These are phyloP conservation scores for Inosperma sp. DNA, from an alignment of 768 basidiomycete species.

Conservation along the genomic window DNA sequence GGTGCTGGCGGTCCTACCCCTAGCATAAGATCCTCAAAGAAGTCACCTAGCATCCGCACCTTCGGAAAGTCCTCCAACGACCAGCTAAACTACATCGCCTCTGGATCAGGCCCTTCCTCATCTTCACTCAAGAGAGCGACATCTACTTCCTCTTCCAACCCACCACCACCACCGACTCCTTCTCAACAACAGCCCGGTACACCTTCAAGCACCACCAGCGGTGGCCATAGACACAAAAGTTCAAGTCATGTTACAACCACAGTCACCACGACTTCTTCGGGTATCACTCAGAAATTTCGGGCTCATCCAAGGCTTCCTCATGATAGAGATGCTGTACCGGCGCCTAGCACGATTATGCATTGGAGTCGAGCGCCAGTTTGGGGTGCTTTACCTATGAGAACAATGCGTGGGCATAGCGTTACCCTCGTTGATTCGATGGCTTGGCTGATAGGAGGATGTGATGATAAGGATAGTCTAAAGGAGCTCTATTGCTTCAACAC, in stretches of 20 bases:
- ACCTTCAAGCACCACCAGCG: not conserved
- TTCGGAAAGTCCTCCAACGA: slow-evolving; percentile 28
- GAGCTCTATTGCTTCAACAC: slow-evolving; percentile 85
- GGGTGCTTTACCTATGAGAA: slow-evolving; percentile 59
- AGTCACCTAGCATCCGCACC: slow-evolving; percentile 33
- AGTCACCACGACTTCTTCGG: slow-evolving; percentile 3
- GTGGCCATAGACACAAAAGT: slow-evolving; percentile 13
- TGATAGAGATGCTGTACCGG: slow-evolving; percentile 51
- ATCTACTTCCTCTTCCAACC: slow-evolving; percentile 16
- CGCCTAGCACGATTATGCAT: slow-evolving; percentile 74
- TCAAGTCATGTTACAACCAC: slow-evolving; percentile 5
- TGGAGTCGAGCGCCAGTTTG: slow-evolving; percentile 83
- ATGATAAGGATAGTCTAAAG: slow-evolving; percentile 67
- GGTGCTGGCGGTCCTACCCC: too few species aligned
- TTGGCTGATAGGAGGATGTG: slow-evolving; percentile 89
- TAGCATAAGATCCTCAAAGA: slow-evolving; percentile 15
- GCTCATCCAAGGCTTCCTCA: slow-evolving; percentile 57
- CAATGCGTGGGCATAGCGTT: slow-evolving; percentile 78
- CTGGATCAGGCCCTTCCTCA: slow-evolving; percentile 15
- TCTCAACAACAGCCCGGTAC: not conserved
- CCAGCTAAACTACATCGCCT: slow-evolving; percentile 14
- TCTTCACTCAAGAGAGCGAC: slow-evolving; percentile 20
- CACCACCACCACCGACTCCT: not conserved
- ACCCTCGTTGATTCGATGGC: slow-evolving; percentile 78
- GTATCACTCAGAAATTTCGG: slow-evolving; percentile 8